Evolutionary conservation across 176 grass and related monocot genomes (phyloP).

Genomic region (Ensete ventricosum): DNA sequence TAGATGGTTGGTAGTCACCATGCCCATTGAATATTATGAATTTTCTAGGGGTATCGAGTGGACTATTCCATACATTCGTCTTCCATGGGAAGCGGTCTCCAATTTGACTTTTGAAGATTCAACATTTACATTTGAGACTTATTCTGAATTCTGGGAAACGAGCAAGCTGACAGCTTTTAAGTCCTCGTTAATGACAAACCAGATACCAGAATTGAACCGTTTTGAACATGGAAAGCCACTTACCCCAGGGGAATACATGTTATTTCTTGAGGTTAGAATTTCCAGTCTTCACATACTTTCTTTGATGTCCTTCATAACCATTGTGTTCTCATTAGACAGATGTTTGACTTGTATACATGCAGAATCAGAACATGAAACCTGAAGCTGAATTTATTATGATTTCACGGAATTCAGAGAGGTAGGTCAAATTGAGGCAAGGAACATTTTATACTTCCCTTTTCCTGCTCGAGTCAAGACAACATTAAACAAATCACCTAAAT

Average conservation of each 20-base stretch:
- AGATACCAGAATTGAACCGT: conserved; percentile 17
- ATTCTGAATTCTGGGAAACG: conserved; percentile 45
- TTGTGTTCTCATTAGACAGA: background rate
- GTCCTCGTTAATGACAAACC: conserved; percentile 14
- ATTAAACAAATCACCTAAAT: background rate
- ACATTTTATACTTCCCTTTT: background rate
- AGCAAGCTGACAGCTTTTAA: conserved; percentile 21
- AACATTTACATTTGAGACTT: conserved; percentile 37
- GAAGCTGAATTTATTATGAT: conserved; percentile 65
- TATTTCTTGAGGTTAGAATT: conserved; percentile 60
- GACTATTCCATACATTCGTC: conserved; percentile 64
- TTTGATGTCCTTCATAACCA: background rate
- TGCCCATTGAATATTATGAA: conserved; percentile 92
- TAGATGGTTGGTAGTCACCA: conserved; percentile 61
- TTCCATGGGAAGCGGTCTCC: conserved; percentile 68
- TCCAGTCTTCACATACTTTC: background rate
- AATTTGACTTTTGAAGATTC: conserved; percentile 57
- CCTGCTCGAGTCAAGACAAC: background rate
- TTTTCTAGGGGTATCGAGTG: conserved; percentile 73
- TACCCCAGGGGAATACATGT: conserved; percentile 58
- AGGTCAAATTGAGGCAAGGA: conserved; percentile 8
- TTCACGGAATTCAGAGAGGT: conserved; percentile 58
- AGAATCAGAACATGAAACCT: conserved; percentile 85
- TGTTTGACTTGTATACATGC: conserved; percentile 20
- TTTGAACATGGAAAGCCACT: conserved; percentile 45